These are phyloP conservation scores for Pelagophyceae sp. DNA, from an alignment of 352 stramenopile species.

Conservation along the genomic window DNA sequence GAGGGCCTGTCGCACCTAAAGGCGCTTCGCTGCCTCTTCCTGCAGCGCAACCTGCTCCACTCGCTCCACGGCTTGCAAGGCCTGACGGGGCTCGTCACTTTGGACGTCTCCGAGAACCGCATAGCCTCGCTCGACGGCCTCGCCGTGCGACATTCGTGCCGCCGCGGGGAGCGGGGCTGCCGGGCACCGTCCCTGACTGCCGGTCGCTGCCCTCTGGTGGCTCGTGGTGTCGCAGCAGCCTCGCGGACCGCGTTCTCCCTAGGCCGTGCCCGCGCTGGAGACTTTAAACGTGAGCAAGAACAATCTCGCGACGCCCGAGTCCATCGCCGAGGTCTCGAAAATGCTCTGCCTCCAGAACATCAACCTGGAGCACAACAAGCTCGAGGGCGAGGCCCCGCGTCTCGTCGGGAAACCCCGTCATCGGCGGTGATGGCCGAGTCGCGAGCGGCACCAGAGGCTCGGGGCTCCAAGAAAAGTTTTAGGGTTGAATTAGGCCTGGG, in stretches of 20 bases:
- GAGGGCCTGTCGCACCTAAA: slow-evolving; percentile 60
- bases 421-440: too few species aligned
- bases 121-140: slow-evolving; percentile 64
- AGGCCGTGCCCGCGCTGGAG: slow-evolving; percentile 56
- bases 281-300: slow-evolving; percentile 87
- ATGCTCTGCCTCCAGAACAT: slow-evolving; percentile 73
- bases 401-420: too few species aligned
- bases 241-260: too few species aligned
- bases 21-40: slow-evolving; percentile 76
- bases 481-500: too few species aligned
- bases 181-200: too few species aligned
- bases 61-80: slow-evolving; percentile 50
- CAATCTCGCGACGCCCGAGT: slow-evolving; percentile 48
- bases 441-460: too few species aligned
- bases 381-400: slow-evolving; percentile 54
- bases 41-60: slow-evolving; percentile 82
- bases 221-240: too few species aligned
- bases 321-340: slow-evolving; percentile 60
- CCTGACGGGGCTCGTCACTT: slow-evolving; percentile 59
- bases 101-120: slow-evolving; percentile 81
- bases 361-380: slow-evolving; percentile 77
- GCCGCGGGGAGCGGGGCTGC: too few species aligned
- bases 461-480: too few species aligned
- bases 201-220: too few species aligned
- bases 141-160: background rate